phyloP scores from a whole-genome alignment of 2,329 filamentous ascomycete species.

The Botrytis fragariae region DNA sequence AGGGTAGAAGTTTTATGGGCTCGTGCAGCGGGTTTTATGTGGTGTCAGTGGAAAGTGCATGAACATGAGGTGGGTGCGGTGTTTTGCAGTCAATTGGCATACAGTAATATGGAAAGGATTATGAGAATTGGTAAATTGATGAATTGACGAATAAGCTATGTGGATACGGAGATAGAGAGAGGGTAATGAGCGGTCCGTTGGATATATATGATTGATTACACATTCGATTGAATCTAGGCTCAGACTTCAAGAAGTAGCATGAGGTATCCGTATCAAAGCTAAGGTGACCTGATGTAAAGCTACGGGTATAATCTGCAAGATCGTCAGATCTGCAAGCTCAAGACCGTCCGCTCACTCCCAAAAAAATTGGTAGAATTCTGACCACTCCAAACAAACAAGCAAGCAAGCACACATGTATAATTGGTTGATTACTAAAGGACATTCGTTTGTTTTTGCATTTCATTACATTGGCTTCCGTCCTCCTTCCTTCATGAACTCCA shows the following conservation, averaged over 20 bases:
- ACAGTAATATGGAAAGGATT: background rate
- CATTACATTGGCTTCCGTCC: background rate
- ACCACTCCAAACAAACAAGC: background rate
- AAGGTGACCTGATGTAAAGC: background rate
- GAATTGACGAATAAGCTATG: background rate
- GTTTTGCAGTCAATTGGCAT: background rate
- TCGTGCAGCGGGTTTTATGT: background rate
- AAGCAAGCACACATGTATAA: background rate
- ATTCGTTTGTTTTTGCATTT: background rate
- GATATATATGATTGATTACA: background rate
- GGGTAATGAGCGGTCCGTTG: no score
- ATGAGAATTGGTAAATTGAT: background rate
- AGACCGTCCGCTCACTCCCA: background rate
- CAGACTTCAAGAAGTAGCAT: background rate
- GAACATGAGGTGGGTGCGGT: constrained; percentile 11
- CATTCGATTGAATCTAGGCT: background rate
- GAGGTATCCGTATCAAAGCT: background rate
- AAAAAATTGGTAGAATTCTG: no score
- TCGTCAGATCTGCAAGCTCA: background rate
- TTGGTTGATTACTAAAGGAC: background rate
- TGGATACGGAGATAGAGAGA: background rate
- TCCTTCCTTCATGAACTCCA: background rate
- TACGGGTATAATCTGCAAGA: background rate
- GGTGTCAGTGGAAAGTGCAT: background rate
- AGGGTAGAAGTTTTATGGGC: background rate